A percentile compares a stretch with the other conserved stretches of the same genome.
Conservation (phyloP, 2,329 filamentous ascomycete species). For the Pseudofabraea citricarpa region DNA sequence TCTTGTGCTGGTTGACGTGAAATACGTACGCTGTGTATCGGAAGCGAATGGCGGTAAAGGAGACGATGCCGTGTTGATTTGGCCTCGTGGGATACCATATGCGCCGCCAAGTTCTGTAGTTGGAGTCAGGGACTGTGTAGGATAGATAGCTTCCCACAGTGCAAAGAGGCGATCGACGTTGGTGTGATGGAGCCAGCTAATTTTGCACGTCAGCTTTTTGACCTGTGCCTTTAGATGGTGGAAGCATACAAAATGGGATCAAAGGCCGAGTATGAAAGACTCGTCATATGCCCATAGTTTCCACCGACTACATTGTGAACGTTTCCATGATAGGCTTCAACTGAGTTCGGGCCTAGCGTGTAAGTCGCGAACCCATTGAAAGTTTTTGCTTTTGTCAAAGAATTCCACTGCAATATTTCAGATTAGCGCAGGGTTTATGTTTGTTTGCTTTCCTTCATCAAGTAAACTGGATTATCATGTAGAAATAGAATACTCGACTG, state of each 20-base stretch:
- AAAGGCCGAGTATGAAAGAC: conserved; percentile 37
- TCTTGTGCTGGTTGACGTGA: conserved; percentile 35
- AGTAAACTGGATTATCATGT: too few relatives aligned
- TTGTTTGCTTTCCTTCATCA: too few relatives aligned
- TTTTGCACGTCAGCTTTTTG: background rate
- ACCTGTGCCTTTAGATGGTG: background rate
- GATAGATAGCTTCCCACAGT: conserved; percentile 41
- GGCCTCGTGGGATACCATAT: conserved; percentile 20
- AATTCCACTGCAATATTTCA: conserved; percentile 32
- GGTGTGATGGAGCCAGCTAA: conserved; percentile 45
- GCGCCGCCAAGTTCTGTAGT: conserved; percentile 26
- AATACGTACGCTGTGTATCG: too few relatives aligned
- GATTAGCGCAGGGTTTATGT: too few relatives aligned
- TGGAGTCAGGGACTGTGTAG: conserved; percentile 23
- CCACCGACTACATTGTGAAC: conserved; percentile 37
- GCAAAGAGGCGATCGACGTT: conserved; percentile 59
- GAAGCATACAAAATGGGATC: conserved; percentile 39
- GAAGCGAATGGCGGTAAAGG: conserved; percentile 32
- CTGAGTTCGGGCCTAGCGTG: conserved; percentile 31
- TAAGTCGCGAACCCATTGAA: conserved; percentile 37
- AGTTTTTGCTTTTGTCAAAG: conserved; percentile 32
- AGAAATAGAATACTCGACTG: too few relatives aligned
- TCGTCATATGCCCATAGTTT: conserved; percentile 32
- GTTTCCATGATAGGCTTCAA: conserved; percentile 40
- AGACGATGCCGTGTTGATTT: conserved; percentile 28